Conservation (phyloP, 495 filamentous ascomycete genomes). For the Letharia lupina region DNA sequence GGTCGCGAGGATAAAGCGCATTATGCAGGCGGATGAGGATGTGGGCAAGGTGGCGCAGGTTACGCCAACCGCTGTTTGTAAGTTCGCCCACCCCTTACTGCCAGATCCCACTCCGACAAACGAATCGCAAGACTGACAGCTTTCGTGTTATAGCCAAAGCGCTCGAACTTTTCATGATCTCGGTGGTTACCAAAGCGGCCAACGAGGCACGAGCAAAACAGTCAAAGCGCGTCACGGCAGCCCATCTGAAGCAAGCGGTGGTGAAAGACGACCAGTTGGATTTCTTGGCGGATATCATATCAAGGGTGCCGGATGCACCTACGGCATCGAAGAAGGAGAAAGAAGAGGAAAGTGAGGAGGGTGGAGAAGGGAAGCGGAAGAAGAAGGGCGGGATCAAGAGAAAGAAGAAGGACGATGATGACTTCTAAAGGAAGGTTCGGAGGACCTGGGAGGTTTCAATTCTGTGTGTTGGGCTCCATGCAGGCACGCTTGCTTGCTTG, state of each 20-base stretch:
- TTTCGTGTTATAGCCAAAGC: slow-evolving; percentile 55
- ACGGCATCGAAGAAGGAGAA: slow-evolving; percentile 43
- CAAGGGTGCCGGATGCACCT: slow-evolving; percentile 70
- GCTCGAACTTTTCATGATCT: slow-evolving; percentile 94
- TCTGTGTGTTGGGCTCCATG: neutral
- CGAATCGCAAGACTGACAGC: neutral
- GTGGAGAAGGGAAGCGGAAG: slow-evolving; percentile 38
- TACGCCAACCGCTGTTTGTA: slow-evolving; percentile 86
- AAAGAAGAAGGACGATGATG: slow-evolving; percentile 38
- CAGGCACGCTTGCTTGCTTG: neutral
- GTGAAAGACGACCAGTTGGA: slow-evolving; percentile 81
- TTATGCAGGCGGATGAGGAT: slow-evolving; percentile 99
- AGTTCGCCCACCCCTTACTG: slow-evolving; percentile 28
- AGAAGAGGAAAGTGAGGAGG: slow-evolving; percentile 43
- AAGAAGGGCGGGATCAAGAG: slow-evolving; percentile 32
- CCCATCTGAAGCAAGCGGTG: slow-evolving; percentile 85
- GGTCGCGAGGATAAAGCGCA: slow-evolving; percentile 95
- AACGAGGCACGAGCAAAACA: slow-evolving; percentile 70
- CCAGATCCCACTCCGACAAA: neutral
- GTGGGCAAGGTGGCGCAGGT: slow-evolving; percentile 98
- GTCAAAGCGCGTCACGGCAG: slow-evolving; percentile 81
- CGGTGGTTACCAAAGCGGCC: slow-evolving; percentile 77
- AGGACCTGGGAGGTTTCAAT: neutral
- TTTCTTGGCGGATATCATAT: slow-evolving; percentile 85
- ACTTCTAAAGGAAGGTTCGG: slow-evolving; percentile 20